These are phyloP conservation scores for Berkeleyomyces basicola DNA, from an alignment of 2,329 filamentous ascomycete genomes.

Conservation along the genomic window DNA sequence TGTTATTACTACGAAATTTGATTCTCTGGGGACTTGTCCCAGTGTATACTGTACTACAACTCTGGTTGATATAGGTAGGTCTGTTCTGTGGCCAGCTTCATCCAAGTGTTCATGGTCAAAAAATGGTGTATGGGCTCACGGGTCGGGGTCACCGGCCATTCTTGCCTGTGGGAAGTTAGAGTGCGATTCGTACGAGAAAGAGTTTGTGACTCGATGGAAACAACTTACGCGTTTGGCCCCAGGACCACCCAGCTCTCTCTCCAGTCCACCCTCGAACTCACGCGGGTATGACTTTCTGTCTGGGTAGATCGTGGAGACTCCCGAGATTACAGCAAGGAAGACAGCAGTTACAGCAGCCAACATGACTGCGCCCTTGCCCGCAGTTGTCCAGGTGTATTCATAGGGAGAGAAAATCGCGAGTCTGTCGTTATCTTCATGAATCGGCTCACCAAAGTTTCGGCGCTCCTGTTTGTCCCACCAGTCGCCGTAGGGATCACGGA, in stretches of 20 bases:
- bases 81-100: background rate
- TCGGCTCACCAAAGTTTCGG: conserved; percentile 88
- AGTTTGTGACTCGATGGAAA: no score
- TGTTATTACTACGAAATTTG: background rate
- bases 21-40: background rate
- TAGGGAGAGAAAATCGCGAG: conserved; percentile 79
- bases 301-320: conserved; percentile 53
- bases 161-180: conserved; percentile 29
- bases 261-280: conserved; percentile 55
- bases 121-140: conserved; percentile 20
- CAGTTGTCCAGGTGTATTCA: conserved; percentile 68
- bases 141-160: conserved; percentile 37
- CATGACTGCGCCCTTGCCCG: conserved; percentile 53
- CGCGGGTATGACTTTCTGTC: conserved; percentile 53
- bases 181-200: background rate
- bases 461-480: conserved; percentile 98
- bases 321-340: conserved; percentile 48
- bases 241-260: conserved; percentile 57
- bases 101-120: background rate
- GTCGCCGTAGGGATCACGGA: conserved; percentile 79
- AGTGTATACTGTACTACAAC: background rate
- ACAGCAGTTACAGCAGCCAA: conserved; percentile 48
- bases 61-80: conserved; percentile 1
- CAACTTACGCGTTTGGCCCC: conserved; percentile 47
- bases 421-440: conserved; percentile 92